Percentiles rank a stretch among this genome's conserved stretches.
Evolutionary conservation across 2,329 filamentous ascomycete species (phyloP).

Genomic region (Nigrospora osmanthi): DNA sequence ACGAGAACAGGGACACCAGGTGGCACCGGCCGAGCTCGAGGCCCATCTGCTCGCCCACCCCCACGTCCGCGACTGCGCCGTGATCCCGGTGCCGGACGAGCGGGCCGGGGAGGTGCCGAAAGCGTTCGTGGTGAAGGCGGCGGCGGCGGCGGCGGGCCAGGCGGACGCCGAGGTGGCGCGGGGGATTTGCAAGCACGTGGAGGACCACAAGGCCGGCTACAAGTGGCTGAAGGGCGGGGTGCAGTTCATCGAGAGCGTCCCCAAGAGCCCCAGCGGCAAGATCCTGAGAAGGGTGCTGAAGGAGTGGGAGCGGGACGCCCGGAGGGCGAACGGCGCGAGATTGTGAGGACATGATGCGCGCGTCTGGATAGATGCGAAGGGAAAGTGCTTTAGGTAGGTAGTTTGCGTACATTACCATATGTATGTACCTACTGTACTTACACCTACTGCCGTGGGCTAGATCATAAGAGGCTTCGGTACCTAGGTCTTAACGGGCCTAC

Average conservation of each 20-base stretch:
- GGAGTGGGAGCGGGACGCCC: slow-evolving; percentile 58
- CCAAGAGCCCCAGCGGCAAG: slow-evolving; percentile 59
- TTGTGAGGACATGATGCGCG: too few species aligned
- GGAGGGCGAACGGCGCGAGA: slow-evolving; percentile 52
- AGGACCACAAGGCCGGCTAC: slow-evolving; percentile 48
- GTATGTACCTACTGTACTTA: too few species aligned
- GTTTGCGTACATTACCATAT: too few species aligned
- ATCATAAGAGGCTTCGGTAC: too few species aligned
- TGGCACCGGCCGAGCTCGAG: slow-evolving; percentile 77
- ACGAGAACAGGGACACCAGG: slow-evolving; percentile 57
- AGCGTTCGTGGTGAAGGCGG: slow-evolving; percentile 56
- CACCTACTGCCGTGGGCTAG: too few species aligned
- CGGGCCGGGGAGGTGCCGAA: slow-evolving; percentile 58
- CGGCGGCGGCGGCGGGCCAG: slow-evolving; percentile 20
- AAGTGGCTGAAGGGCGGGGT: slow-evolving; percentile 49
- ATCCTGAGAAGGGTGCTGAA: slow-evolving; percentile 54
- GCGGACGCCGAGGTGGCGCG: slow-evolving; percentile 29
- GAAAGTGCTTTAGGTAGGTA: too few species aligned
- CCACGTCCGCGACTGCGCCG: slow-evolving; percentile 68
- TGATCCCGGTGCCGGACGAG: slow-evolving; percentile 63
- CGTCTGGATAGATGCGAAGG: too few species aligned
- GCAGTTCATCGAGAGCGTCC: slow-evolving; percentile 48
- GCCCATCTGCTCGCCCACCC: slow-evolving; percentile 70
- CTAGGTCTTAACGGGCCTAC: too few species aligned
- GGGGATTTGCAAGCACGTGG: slow-evolving; percentile 44